Percentiles rank a stretch among this genome's conserved stretches.
phyloP scores from a whole-genome alignment of 345 rosid genomes.

The Dipteronia sinensis region DNA sequence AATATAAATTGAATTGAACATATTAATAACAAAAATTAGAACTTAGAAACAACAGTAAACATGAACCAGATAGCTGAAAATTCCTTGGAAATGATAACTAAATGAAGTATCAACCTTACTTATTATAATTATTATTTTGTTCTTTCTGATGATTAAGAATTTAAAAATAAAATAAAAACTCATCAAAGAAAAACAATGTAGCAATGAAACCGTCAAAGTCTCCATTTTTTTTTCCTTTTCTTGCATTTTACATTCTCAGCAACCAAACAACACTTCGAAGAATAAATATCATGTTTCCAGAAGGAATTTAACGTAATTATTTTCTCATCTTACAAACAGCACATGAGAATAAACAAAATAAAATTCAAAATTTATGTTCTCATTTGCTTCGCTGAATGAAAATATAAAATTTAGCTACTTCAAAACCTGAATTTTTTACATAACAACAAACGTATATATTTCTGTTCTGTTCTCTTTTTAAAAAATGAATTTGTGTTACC shows the following conservation, averaged over 20 bases:
- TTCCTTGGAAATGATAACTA: not conserved
- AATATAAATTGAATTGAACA: slow-evolving; percentile 3
- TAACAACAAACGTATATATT: not conserved
- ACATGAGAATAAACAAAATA: not conserved
- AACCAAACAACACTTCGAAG: not conserved
- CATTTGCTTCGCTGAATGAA: not conserved
- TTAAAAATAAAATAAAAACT: not conserved
- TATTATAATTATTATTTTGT: too few relatives aligned
- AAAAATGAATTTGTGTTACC: slow-evolving; percentile 32
- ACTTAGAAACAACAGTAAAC: not conserved
- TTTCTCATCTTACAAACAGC: slow-evolving; percentile 9
- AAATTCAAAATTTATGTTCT: not conserved
- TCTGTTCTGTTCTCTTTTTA: not conserved
- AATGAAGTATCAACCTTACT: not conserved
- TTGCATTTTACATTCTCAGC: not conserved
- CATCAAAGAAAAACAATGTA: not conserved
- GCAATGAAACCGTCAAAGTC: not conserved
- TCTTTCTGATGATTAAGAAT: not conserved
- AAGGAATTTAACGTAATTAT: not conserved
- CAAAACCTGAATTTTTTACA: too few relatives aligned
- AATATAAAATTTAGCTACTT: too few relatives aligned
- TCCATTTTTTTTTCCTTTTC: not conserved
- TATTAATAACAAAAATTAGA: not conserved
- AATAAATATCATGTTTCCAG: not conserved
- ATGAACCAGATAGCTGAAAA: not conserved